Base-by-base conservation (phyloP, 768 basidiomycete genomes). In the Suillus ampliporus region DNA sequence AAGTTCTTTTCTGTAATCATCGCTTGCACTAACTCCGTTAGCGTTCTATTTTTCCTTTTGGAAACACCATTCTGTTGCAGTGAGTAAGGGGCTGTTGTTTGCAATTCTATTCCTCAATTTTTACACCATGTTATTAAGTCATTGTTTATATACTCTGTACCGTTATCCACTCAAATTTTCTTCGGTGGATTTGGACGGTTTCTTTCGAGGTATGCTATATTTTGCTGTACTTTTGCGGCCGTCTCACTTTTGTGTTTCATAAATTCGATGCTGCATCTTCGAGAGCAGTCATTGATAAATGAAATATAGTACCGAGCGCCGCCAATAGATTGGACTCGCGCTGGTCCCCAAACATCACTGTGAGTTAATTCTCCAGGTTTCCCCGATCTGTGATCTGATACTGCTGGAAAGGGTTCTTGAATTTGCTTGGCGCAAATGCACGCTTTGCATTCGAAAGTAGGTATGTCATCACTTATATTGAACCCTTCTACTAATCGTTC, bases 61-160 rank as follows among this genome's bases (percentile, higher is more conserved):
- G 80, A 73, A 23, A 72, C 59, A 7, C 72, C 75, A 61, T 81
- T 82, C 38, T 80, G 77, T 1, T 73, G 64, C 0, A 76, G 77
- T 4, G 76, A 74, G 35, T 81, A 79, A 1, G 76, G 79, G 2
- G 69, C 72, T 0, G 72, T 77, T 0, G 64, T 68, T 13, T 81
- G 71, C 0, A 78, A 63, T 0, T 68, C 68, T 5, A 79, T 78
- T 0, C 79, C 77, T 1, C 67, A 62, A 3, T 51, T 5, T 0
- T 41, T 61, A 34, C 69, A 69, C 64, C 72, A 77, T 0, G 50
- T 11, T 34, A 66, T 66, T 15, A 76, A 47, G 5, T 61, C 53
- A 0, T 51, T 52, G 44, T 78, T 77, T 0, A 77, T 50, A 19
- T 76, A 70, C 62, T 80, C 76, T 11, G 62, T 69, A 0, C 76